Evolutionary conservation across 257 asterid genomes (phyloP).

Genomic region (Lycium ferocissimum): DNA sequence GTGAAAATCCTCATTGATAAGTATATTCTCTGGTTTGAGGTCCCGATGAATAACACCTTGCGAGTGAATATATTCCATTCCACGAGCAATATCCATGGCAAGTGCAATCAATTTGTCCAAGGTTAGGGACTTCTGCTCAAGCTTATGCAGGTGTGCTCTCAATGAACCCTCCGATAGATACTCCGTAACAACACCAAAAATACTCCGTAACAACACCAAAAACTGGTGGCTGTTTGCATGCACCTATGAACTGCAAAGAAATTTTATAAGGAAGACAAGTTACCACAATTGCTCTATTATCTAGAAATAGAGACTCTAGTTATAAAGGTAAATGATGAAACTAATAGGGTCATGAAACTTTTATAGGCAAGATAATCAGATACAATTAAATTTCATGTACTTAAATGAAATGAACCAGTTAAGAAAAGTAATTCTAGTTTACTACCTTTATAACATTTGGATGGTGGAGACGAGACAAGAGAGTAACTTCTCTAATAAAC

Average conservation of each 20-base stretch:
- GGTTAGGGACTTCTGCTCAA: conserved; percentile 55
- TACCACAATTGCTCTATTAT: neutral
- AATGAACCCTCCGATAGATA: conserved; percentile 68
- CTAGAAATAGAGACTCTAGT: neutral
- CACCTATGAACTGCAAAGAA: conserved; percentile 64
- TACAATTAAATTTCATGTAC: neutral
- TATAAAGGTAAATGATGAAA: neutral
- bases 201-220: too few relatives aligned
- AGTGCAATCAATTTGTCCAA: conserved; percentile 53
- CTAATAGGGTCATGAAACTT: neutral
- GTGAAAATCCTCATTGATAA: conserved; percentile 59
- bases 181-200: conserved; percentile 69
- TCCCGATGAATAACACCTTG: conserved; percentile 73
- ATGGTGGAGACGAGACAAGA: conserved; percentile 71
- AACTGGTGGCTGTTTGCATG: conserved; percentile 62
- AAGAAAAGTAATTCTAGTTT: neutral
- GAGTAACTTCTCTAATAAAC: conserved; percentile 66
- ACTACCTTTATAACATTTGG: conserved; percentile 65
- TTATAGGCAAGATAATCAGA: conserved; percentile 25
- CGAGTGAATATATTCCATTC: conserved; percentile 72
- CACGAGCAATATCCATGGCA: conserved; percentile 73
- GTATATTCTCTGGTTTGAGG: conserved; percentile 74
- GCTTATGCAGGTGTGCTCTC: conserved; percentile 71
- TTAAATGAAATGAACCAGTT: neutral
- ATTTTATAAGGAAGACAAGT: neutral